These are phyloP conservation scores for Elongisporangium undulatum DNA, from an alignment of 352 stramenopile species.

Conservation along the genomic window DNA sequence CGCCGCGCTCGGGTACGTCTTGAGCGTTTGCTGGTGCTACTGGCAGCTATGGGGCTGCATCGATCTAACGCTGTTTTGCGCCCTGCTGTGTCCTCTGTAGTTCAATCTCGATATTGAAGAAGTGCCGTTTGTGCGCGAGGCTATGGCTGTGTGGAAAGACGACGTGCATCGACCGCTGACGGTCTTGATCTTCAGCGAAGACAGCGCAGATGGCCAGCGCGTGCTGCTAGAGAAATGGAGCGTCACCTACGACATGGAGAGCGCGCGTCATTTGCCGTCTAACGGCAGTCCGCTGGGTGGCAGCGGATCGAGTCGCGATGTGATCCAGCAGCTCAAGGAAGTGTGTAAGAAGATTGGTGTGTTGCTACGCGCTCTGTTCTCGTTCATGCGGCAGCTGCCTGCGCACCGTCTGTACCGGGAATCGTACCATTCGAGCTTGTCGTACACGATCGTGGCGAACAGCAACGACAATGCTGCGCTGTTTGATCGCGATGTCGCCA, in stretches of 20 bases:
- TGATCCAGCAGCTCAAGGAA: slow-evolving; percentile 78
- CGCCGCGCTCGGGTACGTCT: slow-evolving; percentile 53
- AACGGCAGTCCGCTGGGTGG: slow-evolving; percentile 5
- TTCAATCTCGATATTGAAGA: slow-evolving; percentile 88
- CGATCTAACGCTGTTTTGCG: neutral
- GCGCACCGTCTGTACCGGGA: slow-evolving; percentile 63
- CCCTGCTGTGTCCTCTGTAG: slow-evolving; percentile 8
- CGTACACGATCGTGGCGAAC: slow-evolving; percentile 42
- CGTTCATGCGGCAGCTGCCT: slow-evolving; percentile 72
- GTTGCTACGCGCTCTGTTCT: slow-evolving; percentile 64
- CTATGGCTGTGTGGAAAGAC: slow-evolving; percentile 63
- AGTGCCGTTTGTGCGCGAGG: slow-evolving; percentile 53
- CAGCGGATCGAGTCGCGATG: slow-evolving; percentile 36
- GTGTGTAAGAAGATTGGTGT: slow-evolving; percentile 79
- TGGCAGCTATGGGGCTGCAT: neutral
- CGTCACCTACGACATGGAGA: slow-evolving; percentile 35
- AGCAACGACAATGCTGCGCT: slow-evolving; percentile 13
- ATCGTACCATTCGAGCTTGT: slow-evolving; percentile 60
- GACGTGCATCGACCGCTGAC: slow-evolving; percentile 64
- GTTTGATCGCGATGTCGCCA: slow-evolving; percentile 39
- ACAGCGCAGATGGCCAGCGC: slow-evolving; percentile 21
- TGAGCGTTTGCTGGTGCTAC: neutral
- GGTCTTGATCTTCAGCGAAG: slow-evolving; percentile 67
- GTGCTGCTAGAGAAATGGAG: slow-evolving; percentile 78
- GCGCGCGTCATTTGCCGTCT: slow-evolving; percentile 17